Percentiles rank a stretch among this genome's conserved stretches.
These are phyloP conservation scores for Lactarius psammicola DNA, from an alignment of 768 basidiomycete species.

Conservation along the genomic window DNA sequence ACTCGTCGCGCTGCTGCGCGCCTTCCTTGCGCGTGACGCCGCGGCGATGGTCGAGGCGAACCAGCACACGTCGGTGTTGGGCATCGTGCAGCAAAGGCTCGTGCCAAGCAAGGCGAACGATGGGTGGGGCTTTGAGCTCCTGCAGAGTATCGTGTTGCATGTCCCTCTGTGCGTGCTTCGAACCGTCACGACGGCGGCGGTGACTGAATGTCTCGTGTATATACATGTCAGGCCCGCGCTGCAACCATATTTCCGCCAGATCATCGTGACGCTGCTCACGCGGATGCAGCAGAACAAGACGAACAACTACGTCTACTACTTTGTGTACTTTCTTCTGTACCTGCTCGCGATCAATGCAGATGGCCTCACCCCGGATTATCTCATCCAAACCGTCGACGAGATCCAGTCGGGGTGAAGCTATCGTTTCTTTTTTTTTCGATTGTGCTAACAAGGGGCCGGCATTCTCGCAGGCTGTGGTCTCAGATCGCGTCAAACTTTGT, in stretches of 20 bases:
- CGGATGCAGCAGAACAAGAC: constrained; percentile 88
- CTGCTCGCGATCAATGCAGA: constrained; percentile 71
- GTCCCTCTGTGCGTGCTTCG: constrained; percentile 66
- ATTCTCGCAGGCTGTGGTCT: constrained; percentile 60
- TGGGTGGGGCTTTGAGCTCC: constrained; percentile 84
- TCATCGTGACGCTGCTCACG: constrained; percentile 76
- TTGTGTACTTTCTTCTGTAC: constrained; percentile 76
- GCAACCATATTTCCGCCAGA: constrained; percentile 68
- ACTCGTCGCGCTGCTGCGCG: constrained; percentile 81
- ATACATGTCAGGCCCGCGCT: constrained; percentile 51
- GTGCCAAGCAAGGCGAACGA: constrained; percentile 88
- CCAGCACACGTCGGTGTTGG: constrained; percentile 76
- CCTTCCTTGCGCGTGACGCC: constrained; percentile 74
- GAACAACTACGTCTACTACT: constrained; percentile 79
- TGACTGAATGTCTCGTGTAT: not conserved
- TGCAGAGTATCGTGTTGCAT: constrained; percentile 71
- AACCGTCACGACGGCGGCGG: constrained; percentile 3
- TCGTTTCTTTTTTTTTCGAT: not conserved
- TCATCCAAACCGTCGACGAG: constrained; percentile 74
- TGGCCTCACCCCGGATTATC: constrained; percentile 73
- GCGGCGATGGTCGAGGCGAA: constrained; percentile 62
- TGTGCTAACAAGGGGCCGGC: not conserved
- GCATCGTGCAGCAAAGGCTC: constrained; percentile 86
- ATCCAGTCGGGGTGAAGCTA: constrained; percentile 77
- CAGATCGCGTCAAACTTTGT: constrained; percentile 77